These are phyloP conservation scores for Yamadazyma takamatsuzukensis DNA, from an alignment of 805 yeast genomes.

Conservation along the genomic window DNA sequence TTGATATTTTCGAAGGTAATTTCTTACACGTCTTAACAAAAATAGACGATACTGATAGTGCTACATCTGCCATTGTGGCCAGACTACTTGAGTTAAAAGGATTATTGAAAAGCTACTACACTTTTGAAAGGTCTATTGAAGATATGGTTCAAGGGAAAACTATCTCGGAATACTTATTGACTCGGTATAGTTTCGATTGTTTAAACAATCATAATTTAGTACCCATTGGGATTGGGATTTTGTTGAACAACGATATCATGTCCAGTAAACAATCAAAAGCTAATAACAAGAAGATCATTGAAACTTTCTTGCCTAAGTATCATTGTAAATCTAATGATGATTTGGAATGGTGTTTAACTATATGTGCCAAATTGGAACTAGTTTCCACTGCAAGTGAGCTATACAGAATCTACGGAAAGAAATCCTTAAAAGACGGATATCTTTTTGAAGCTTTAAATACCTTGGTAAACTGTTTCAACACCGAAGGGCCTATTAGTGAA, in stretches of 20 bases:
- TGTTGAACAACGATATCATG: slow-evolving; percentile 38
- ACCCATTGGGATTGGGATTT: slow-evolving; percentile 67
- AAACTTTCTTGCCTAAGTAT: slow-evolving; percentile 57
- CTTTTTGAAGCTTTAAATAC: slow-evolving; percentile 61
- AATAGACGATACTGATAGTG: slow-evolving; percentile 55
- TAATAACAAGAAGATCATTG: slow-evolving; percentile 35
- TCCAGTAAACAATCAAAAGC: slow-evolving; percentile 41
- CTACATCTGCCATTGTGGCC: slow-evolving; percentile 62
- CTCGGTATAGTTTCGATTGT: slow-evolving; percentile 53
- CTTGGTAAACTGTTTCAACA: slow-evolving; percentile 61
- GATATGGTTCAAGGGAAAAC: slow-evolving; percentile 18
- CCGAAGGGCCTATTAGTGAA: slow-evolving; percentile 12
- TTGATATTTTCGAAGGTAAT: slow-evolving; percentile 53
- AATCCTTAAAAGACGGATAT: slow-evolving; percentile 51
- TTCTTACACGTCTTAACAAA: slow-evolving; percentile 55
- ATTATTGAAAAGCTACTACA: slow-evolving; percentile 40
- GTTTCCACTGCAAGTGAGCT: slow-evolving; percentile 55
- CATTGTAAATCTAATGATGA: slow-evolving; percentile 68
- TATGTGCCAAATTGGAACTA: slow-evolving; percentile 65
- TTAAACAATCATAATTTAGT: slow-evolving; percentile 50
- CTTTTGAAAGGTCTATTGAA: slow-evolving; percentile 7
- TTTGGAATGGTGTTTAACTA: slow-evolving; percentile 71
- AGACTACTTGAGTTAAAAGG: slow-evolving; percentile 65
- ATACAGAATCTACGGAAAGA: slow-evolving; percentile 46
- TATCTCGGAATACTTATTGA: slow-evolving; percentile 55